Evolutionary conservation across 2,329 filamentous ascomycete species (phyloP).

Genomic region (Esteya vermicola): DNA sequence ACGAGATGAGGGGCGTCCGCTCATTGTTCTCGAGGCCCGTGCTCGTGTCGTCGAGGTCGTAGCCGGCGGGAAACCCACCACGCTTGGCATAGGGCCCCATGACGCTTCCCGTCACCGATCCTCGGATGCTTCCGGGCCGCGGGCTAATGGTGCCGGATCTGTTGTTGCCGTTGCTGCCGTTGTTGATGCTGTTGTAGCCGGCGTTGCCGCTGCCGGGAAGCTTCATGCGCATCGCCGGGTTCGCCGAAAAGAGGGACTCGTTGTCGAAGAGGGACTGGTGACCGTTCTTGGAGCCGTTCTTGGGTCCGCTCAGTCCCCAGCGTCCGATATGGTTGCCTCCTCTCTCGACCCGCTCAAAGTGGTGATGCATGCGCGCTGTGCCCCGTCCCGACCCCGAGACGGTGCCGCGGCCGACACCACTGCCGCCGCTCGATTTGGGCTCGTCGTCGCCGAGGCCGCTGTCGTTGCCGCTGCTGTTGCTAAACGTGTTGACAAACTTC

Average conservation of each 20-base stretch:
- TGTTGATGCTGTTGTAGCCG: background rate
- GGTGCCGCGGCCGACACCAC: conserved; percentile 37
- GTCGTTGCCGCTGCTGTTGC: conserved; percentile 41
- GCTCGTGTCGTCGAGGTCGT: conserved; percentile 73
- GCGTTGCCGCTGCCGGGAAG: conserved; percentile 26
- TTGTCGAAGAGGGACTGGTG: conserved; percentile 62
- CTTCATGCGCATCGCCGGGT: conserved; percentile 44
- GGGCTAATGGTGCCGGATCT: conserved; percentile 47
- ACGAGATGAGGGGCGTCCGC: conserved; percentile 62
- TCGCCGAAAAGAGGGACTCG: conserved; percentile 57
- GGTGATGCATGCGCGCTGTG: conserved; percentile 63
- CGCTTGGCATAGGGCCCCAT: conserved; percentile 8
- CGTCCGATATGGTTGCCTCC: conserved; percentile 39
- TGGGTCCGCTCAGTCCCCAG: conserved; percentile 53
- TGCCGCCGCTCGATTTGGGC: conserved; percentile 46
- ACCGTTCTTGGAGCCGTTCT: conserved; percentile 34
- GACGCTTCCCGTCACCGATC: too few relatives aligned
- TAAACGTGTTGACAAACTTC: conserved; percentile 85
- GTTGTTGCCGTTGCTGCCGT: conserved; percentile 22
- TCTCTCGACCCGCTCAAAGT: conserved; percentile 17
- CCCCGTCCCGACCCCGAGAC: conserved; percentile 49
- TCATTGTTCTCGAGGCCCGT: conserved; percentile 73
- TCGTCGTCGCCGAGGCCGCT: conserved; percentile 49
- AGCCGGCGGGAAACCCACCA: conserved; percentile 39
- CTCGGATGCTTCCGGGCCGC: conserved; percentile 25